A percentile compares a stretch with the other conserved stretches of the same genome.
These are phyloP conservation scores for Pleomassaria siparia DNA, from an alignment of 2,329 filamentous ascomycete species.

Conservation along the genomic window DNA sequence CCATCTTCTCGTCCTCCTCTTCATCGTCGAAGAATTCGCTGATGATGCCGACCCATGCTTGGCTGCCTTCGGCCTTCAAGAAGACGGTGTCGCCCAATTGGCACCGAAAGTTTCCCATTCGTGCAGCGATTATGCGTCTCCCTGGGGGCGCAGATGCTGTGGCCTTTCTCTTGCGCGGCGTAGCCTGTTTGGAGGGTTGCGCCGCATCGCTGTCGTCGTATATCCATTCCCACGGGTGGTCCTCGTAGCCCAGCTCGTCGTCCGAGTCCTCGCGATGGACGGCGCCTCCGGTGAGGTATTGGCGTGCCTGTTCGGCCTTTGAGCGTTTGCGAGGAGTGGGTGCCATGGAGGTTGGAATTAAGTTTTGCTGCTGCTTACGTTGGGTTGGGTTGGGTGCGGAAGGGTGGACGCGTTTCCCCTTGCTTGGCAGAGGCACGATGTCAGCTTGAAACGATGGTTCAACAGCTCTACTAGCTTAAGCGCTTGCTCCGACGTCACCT, in stretches of 20 bases:
- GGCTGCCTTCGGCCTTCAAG: conserved; percentile 84
- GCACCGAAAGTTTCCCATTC: conserved; percentile 80
- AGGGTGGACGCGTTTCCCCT: conserved; percentile 31
- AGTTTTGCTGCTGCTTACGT: conserved; percentile 26
- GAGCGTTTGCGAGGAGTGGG: conserved; percentile 42
- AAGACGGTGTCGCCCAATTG: conserved; percentile 80
- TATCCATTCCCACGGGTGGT: conserved; percentile 55
- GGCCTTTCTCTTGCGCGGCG: conserved; percentile 37
- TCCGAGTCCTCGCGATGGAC: conserved; percentile 78
- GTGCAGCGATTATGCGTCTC: conserved; percentile 72
- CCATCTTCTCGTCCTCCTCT: conserved; percentile 67
- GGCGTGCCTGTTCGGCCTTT: conserved; percentile 50
- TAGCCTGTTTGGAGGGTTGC: conserved; percentile 23
- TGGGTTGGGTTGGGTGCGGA: conserved; percentile 17
- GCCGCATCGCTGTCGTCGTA: conserved; percentile 50
- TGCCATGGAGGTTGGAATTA: conserved; percentile 39
- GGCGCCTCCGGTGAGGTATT: conserved; percentile 60
- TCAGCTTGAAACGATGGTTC: conserved; percentile 5
- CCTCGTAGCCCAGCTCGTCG: conserved; percentile 69
- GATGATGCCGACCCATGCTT: conserved; percentile 91
- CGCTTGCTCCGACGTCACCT: neutral
- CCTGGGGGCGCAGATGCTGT: conserved; percentile 19
- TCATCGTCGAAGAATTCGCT: conserved; percentile 73
- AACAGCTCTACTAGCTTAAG: neutral
- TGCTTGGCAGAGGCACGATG: conserved; percentile 33